Percentiles rank a stretch among this genome's conserved stretches.
Conservation (phyloP, 495 filamentous ascomycete genomes). For the Staphylotrichum longicolle region DNA sequence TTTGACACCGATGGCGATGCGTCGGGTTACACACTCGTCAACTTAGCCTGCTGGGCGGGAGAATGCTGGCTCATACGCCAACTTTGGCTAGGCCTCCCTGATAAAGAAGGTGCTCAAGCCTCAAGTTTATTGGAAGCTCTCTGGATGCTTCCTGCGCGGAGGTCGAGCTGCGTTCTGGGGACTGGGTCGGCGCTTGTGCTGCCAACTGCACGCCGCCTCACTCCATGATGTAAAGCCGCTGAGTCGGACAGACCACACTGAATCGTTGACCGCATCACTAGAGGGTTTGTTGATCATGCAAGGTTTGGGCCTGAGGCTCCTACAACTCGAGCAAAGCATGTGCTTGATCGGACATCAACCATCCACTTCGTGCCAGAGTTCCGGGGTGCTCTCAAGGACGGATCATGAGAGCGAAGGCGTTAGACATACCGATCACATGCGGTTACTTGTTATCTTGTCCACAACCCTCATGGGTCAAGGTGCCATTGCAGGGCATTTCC, state of each 20-base stretch:
- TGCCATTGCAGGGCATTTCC: too few relatives aligned
- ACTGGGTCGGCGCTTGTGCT: neutral
- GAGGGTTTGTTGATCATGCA: neutral
- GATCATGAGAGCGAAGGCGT: too few relatives aligned
- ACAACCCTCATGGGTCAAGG: too few relatives aligned
- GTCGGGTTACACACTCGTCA: neutral
- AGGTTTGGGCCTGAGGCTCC: neutral
- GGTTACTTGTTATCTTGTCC: too few relatives aligned
- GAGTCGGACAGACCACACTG: neutral
- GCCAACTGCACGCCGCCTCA: neutral
- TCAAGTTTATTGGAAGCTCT: neutral
- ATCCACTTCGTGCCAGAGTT: too few relatives aligned
- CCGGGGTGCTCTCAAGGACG: too few relatives aligned
- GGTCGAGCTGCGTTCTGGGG: neutral
- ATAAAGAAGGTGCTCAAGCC: neutral
- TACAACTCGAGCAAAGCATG: too few relatives aligned
- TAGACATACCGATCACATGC: too few relatives aligned
- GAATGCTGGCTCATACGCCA: neutral
- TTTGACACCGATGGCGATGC: neutral
- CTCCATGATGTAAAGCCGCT: neutral
- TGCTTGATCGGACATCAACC: too few relatives aligned
- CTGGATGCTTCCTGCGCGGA: neutral
- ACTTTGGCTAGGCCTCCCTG: neutral
- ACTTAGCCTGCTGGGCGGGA: conserved; percentile 10
- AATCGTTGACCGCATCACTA: neutral